A percentile compares a stretch with the other conserved stretches of the same genome.
Conservation (phyloP, 768 basidiomycete species). For the Termitomyces sp. region DNA sequence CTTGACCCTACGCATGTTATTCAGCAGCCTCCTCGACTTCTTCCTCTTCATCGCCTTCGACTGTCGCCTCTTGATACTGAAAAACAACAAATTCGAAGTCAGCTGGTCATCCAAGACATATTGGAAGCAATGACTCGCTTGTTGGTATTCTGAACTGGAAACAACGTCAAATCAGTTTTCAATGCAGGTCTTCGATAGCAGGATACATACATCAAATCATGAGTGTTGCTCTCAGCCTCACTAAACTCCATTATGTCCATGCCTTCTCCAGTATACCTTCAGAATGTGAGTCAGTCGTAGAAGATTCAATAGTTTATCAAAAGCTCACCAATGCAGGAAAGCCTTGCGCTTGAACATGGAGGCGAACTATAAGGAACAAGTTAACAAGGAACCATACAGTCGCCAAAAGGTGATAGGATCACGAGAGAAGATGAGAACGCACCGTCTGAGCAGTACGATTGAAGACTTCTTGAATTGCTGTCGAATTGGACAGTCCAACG, state of each 20-base stretch:
- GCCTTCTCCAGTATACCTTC: slow-evolving; percentile 79
- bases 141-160: slow-evolving; percentile 81
- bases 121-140: slow-evolving; percentile 34
- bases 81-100: background rate
- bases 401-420: background rate
- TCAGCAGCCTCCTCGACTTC: background rate
- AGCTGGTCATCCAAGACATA: background rate
- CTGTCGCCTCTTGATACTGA: slow-evolving; percentile 57
- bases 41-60: slow-evolving; percentile 34
- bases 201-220: slow-evolving; percentile 70
- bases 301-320: background rate
- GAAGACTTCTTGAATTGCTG: slow-evolving; percentile 83
- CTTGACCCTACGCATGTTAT: background rate
- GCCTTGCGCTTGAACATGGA: slow-evolving; percentile 81
- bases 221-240: slow-evolving; percentile 80
- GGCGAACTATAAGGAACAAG: slow-evolving; percentile 44
- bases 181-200: background rate
- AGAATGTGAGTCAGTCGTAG: background rate
- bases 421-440: slow-evolving; percentile 3
- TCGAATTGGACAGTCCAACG: slow-evolving; percentile 71
- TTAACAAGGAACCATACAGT: background rate
- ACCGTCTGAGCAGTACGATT: slow-evolving; percentile 64
- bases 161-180: background rate
- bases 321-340: slow-evolving; percentile 71
- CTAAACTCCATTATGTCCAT: slow-evolving; percentile 88